Base-by-base conservation (phyloP, 768 basidiomycete species). In the Kondoa malvinella region DNA sequence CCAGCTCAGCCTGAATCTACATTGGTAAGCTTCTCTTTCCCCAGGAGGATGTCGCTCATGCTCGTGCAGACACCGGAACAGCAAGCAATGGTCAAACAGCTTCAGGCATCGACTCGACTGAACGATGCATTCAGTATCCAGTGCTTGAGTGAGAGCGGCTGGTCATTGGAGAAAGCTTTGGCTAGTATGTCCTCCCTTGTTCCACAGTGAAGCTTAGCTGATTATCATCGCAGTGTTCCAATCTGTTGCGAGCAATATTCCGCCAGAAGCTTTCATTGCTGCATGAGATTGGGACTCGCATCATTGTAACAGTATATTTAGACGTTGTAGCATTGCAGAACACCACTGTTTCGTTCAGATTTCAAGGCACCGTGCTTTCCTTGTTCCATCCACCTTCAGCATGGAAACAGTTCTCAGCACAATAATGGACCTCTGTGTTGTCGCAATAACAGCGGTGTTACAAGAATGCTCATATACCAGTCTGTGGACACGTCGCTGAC, bases 131-230 rank as follows among this genome's bases (percentile, higher is more conserved):
- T 84, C 73, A 83, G 90, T 3, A 79, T 86, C n/a, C 85, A 95
- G 69, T 96, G 94, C 75, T 77, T 97, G 68, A 80, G 83, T 72
- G 85, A 84, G 62, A 95, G 92, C 74, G 84, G 79, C 4, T 97
- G 92, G 92, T 84, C 92, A 75, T 73, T 88, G 64, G 84, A 85
- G 58, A 81, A 82, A 68, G 95, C 95, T 0, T 74, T 90, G 29
- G 81, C 82, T 63, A 31, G 61, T 63, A 32, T 31, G 32, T 31
- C 8, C n/a, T 25, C 14, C 61, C 14, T 29, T 34, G 15, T 63
- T 33, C 29, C 12, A 26, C n/a, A 4, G 61, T 14, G 3, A 63
- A 63, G 15, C 3, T 63, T n/a, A n/a, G 61, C 61, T 63, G 17
- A 63, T 17, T 32, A 4, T 3, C 12, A 17, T 29, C 21, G 8